Evolutionary conservation across 2,329 filamentous ascomycete species (phyloP), one percentile per base, ranked within the genome.

Genomic region (Phaeoacremonium minimum): DNA sequence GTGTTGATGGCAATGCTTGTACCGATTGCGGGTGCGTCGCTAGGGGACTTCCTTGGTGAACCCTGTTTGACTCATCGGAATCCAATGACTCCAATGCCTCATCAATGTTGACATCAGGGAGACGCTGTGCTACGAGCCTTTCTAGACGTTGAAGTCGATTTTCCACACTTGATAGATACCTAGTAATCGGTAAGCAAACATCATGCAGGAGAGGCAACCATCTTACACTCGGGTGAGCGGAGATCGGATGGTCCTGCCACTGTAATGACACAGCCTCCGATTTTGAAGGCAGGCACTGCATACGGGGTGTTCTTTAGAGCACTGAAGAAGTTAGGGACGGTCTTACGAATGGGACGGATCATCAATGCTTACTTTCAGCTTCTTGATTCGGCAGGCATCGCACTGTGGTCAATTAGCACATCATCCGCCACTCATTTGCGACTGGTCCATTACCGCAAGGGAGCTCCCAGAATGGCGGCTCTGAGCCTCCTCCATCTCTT

Each of bases 91-190:
- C 36, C 6, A 40, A 20, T 8, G 40, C 36, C 15, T 43, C 36
- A 3, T 43, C 43, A 12, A 45, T 19, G 32, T 45, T 36, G 13
- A 44, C 31, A 32, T 44, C 42, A 8, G 43, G 43, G 18, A 41
- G 37, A 9, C 28, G 28, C 26, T 35, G 37, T 7, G 40, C 26
- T 18, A 43, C 29, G 8, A 45, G 37, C 4, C 16, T 31, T 22
- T 43, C 43, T 3, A 43, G 34, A 6, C 30, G 15, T 6, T 37
- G 22, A 15, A 45, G 18, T 7, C 40, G 37, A 18, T 30, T 31
- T 30, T 45, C 40, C 13, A 45, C 43, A 18, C 35, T 37, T 13
- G 43, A 43, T 14, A 45, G 37, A 29, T 45, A 39, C 8, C 37
- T 43, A 19, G 9, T 11, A 17, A 12, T 9, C 8, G 17, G 8